Conservation (phyloP, 331 rosid genomes). For the Erythrophleum ivorense region DNA sequence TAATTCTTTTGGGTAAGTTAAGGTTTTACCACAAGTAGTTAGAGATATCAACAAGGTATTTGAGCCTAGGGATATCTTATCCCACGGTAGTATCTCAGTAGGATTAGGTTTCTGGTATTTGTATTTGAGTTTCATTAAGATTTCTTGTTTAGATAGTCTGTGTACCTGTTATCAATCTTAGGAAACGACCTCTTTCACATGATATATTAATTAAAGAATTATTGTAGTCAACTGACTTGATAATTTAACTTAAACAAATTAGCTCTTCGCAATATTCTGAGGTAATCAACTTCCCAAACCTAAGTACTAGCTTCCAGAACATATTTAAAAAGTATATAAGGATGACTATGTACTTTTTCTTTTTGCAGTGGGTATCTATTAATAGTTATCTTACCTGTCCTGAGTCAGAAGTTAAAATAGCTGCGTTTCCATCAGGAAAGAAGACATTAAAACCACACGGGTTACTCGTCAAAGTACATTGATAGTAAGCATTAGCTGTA, state of each 20-base stretch:
- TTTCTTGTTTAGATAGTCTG: not conserved
- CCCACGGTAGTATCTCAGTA: not conserved
- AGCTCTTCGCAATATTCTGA: not conserved
- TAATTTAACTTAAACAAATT: not conserved
- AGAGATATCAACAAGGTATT: not conserved
- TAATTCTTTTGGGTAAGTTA: not conserved
- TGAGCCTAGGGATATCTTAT: not conserved
- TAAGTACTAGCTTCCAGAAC: conserved; percentile 1
- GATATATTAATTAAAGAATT: not conserved
- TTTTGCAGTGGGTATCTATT: not conserved
- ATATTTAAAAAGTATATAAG: not conserved
- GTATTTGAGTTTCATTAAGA: not conserved
- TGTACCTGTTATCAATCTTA: not conserved
- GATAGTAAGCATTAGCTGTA: conserved; percentile 71
- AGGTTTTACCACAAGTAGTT: not conserved
- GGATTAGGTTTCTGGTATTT: not conserved
- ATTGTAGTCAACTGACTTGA: not conserved
- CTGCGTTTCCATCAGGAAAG: conserved; percentile 65
- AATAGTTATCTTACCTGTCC: conserved; percentile 55
- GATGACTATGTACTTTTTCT: conserved; percentile 13
- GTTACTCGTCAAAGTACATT: conserved; percentile 54
- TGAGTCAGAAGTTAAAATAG: conserved; percentile 62
- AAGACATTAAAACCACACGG: conserved; percentile 59
- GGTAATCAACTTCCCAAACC: conserved; percentile 26
- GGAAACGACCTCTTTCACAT: not conserved